Evolutionary conservation across 2,329 filamentous ascomycete genomes (phyloP).

Genomic region (Xylariaceae sp.): DNA sequence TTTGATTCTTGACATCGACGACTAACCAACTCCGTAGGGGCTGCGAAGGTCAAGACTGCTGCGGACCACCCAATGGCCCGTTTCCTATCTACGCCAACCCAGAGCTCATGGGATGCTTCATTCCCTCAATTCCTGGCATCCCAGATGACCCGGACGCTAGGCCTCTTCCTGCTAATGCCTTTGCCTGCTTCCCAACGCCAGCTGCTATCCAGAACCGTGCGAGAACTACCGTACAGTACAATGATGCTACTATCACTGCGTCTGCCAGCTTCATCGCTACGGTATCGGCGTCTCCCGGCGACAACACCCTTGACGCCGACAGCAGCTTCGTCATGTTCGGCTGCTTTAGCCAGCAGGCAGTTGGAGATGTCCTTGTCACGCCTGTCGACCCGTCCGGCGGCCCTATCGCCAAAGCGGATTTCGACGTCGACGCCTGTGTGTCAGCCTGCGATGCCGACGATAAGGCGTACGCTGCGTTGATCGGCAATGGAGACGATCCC

Average conservation of each 20-base stretch:
- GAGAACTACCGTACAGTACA: constrained; percentile 6
- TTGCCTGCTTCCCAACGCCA: constrained; percentile 21
- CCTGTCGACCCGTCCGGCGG: no score
- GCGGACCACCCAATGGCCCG: constrained; percentile 22
- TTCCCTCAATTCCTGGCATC: constrained; percentile 27
- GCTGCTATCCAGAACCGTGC: constrained; percentile 3
- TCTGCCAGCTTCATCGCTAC: neutral
- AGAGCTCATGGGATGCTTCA: constrained; percentile 45
- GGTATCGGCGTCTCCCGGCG: no score
- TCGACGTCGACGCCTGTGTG: no score
- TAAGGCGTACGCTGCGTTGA: no score
- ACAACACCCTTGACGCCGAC: no score
- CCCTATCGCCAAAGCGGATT: no score
- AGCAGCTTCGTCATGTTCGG: no score
- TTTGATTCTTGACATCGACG: neutral
- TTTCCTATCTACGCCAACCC: constrained; percentile 49
- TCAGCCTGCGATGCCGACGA: no score
- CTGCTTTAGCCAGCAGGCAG: no score
- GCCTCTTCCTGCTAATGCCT: constrained; percentile 8
- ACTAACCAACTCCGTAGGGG: constrained; percentile 19
- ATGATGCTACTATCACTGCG: neutral
- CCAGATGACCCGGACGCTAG: constrained; percentile 4
- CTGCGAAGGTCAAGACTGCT: constrained; percentile 21
- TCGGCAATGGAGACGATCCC: no score
- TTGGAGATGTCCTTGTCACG: no score